Evolutionary conservation across 176 grass and related monocot genomes (phyloP).

Genomic region (Carex parvula): DNA sequence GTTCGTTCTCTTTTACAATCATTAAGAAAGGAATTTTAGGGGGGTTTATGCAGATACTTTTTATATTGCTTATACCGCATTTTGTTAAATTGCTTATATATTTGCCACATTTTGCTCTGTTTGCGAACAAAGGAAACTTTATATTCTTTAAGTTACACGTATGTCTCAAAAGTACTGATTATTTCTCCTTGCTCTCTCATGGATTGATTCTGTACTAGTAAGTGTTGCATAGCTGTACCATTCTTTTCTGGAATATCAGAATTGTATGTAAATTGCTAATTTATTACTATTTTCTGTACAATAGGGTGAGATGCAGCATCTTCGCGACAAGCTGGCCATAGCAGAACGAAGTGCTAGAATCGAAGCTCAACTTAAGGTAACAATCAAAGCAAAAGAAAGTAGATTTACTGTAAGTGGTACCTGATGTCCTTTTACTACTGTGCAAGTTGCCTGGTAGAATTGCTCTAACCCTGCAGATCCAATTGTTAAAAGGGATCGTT

Average conservation of each 20-base stretch:
- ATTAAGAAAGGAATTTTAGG: not conserved
- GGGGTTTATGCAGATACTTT: not conserved
- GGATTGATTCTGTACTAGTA: not conserved
- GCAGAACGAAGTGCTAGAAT: conserved; percentile 70
- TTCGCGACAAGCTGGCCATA: conserved; percentile 87
- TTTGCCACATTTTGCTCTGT: not conserved
- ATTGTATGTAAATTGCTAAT: not conserved
- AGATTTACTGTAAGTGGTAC: not conserved
- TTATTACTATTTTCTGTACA: conserved; percentile 3
- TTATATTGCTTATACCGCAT: not conserved
- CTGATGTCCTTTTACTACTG: not conserved
- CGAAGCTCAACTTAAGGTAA: conserved; percentile 90
- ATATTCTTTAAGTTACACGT: not conserved
- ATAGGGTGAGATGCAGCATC: conserved; percentile 97
- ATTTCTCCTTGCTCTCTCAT: not conserved
- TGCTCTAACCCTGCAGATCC: not conserved
- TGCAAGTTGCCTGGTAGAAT: not conserved
- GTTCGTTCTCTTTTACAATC: not conserved
- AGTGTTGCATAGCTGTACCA: not conserved
- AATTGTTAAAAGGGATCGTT: not conserved
- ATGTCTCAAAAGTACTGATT: not conserved
- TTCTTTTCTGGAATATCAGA: not conserved
- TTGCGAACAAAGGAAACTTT: not conserved
- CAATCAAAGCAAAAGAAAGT: not conserved
- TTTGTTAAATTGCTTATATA: not conserved